Base-by-base conservation (phyloP, 805 yeast species). In the Torulaspora delbrueckii region DNA sequence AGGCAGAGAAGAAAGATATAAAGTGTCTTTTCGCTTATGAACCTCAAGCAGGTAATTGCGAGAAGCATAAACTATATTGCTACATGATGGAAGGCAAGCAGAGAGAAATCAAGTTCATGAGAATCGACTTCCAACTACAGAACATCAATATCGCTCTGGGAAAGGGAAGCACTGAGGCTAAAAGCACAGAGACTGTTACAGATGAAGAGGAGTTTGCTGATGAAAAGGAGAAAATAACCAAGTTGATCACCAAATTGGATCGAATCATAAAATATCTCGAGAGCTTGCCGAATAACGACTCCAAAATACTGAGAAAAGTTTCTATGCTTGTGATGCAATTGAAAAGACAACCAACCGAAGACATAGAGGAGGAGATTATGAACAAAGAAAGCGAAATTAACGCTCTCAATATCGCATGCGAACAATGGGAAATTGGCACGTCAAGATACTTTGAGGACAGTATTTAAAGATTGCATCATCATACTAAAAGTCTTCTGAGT, bases 401-500 rank as follows among this genome's bases (percentile, higher is more conserved):
- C 40, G 33, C 52, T 5, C 46, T 63, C 26, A 49, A 51, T 16
- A 54, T 57, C 25, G 52, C 54, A 13, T 60, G 63, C 26, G 53
- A 57, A 37, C 66, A 59, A 47, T 60, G 66, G 63, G 63, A 62
- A 35, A 53, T 53, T 42, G 43, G 46, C 8, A 36, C 28, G 12
- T 45, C 38, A 9, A 31, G 27, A 35, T 16, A 31, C 24, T 19
- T 25, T 31, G n/a, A 42, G 16, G 22, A 37, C 26, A n/a, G 18
- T 7, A 13, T 32, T 31, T 30, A 22, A 33, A 12, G 12, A 25
- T 26, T 24, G 5, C 18, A 27, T 10, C 19, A 9, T 57, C 65
- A 86, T 28, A 86, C 71, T 55, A 88, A 78, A n/a, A 90, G 65
- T 50, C 87, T 72, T 53, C 96, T 71, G 6, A 90, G 65, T 1